phyloP scores from a whole-genome alignment of 2,329 filamentous ascomycete genomes.

The Fusarium nurragi region DNA sequence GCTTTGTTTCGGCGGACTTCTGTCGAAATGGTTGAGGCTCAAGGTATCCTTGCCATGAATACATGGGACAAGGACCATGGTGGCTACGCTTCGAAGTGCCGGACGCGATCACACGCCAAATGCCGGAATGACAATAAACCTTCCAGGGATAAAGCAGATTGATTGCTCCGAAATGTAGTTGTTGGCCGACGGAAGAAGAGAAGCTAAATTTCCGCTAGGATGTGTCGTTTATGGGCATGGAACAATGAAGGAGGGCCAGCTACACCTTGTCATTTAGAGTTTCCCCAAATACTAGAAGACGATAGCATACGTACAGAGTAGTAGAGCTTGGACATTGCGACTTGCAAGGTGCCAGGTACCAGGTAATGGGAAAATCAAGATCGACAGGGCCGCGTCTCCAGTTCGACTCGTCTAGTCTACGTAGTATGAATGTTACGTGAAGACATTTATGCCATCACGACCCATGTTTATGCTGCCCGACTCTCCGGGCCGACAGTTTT shows the following conservation, averaged over 20 bases:
- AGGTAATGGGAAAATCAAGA: conserved; percentile 17
- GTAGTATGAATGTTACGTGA: not conserved
- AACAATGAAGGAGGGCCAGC: not conserved
- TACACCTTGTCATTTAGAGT: conserved; percentile 7
- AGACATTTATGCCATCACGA: conserved; percentile 11
- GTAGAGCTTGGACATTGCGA: not conserved
- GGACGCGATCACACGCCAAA: conserved; percentile 23
- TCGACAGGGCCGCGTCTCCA: conserved; percentile 20
- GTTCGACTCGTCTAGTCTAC: not conserved
- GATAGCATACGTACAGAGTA: not conserved
- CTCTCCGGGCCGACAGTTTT: not conserved
- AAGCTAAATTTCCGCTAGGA: conserved; percentile 6
- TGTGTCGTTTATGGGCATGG: not conserved
- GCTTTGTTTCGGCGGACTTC: conserved; percentile 2
- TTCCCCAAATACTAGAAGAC: not conserved
- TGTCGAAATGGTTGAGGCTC: conserved; percentile 11
- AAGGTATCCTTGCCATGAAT: not conserved
- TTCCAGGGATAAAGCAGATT: conserved; percentile 5
- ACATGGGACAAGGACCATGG: conserved; percentile 3
- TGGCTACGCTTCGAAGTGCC: conserved; percentile 22
- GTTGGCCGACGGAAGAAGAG: not conserved
- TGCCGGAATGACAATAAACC: conserved; percentile 19
- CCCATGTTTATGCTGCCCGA: conserved; percentile 2
- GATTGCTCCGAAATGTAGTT: not conserved
- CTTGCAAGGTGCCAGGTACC: not conserved